A percentile compares a stretch with the other conserved stretches of the same genome.
These are phyloP conservation scores for Pyrenula massariospora DNA, from an alignment of 495 filamentous ascomycete species.

Conservation along the genomic window DNA sequence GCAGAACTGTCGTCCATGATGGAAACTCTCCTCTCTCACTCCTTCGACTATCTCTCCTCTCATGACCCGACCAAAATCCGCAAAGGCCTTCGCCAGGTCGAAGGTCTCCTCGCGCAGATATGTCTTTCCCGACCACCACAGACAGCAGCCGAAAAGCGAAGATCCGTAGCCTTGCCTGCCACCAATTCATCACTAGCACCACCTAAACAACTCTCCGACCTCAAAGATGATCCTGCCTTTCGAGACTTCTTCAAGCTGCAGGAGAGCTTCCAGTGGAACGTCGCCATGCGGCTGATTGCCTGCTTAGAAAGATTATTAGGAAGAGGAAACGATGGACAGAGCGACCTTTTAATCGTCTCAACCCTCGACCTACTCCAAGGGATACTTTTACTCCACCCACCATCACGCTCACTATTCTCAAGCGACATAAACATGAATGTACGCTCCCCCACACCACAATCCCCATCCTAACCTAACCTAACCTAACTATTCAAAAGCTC, in stretches of 20 bases:
- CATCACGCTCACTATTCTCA: constrained; percentile 75
- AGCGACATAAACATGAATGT: constrained; percentile 92
- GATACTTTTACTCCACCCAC: constrained; percentile 82
- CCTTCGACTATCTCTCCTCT: constrained; percentile 93
- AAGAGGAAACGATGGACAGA: constrained; percentile 64
- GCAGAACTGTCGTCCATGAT: constrained; percentile 34
- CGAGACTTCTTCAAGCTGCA: constrained; percentile 94
- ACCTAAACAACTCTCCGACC: constrained; percentile 54
- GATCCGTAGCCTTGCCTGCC: constrained; percentile 23
- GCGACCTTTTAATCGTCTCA: constrained; percentile 80
- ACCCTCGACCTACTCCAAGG: constrained; percentile 87
- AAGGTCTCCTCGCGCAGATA: constrained; percentile 91
- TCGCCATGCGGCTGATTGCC: constrained; percentile 72
- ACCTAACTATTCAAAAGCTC: constrained; percentile 30
- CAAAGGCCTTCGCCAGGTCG: constrained; percentile 89
- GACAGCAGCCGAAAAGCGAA: constrained; percentile 27
- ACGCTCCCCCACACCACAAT: constrained; percentile 10
- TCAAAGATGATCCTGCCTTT: constrained; percentile 81
- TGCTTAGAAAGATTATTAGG: constrained; percentile 84
- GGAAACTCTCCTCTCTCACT: constrained; percentile 84
- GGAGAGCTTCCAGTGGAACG: constrained; percentile 96
- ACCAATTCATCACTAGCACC: constrained; percentile 19
- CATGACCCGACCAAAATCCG: constrained; percentile 80
- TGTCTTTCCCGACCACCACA: constrained; percentile 58
- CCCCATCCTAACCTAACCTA: neutral